Evolutionary conservation across 768 basidiomycete species (phyloP).

Genomic region (Amanita subjunquillea): DNA sequence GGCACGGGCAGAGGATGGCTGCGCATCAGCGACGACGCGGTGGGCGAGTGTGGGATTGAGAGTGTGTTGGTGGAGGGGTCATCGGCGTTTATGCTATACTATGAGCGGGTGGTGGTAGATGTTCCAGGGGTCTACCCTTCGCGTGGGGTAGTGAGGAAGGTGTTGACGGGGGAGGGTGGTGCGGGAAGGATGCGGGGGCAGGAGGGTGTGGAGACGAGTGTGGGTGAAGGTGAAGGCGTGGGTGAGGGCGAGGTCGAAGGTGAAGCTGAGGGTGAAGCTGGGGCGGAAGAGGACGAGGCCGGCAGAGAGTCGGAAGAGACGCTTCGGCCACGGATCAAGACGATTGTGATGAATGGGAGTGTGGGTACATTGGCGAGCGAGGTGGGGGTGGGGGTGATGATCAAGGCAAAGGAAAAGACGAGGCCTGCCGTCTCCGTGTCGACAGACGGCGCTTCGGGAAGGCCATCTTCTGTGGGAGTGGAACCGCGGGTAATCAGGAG

Average conservation of each 20-base stretch:
- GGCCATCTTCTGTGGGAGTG: conserved; percentile 2
- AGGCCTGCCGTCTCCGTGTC: conserved; percentile 10
- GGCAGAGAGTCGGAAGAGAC: conserved; percentile 48
- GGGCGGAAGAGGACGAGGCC: conserved; percentile 6
- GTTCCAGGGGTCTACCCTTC: conserved; percentile 15
- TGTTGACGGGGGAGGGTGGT: background rate
- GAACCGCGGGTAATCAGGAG: conserved; percentile 1
- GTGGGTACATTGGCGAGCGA: conserved; percentile 36
- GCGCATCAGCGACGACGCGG: conserved; percentile 78
- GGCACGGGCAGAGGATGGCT: conserved; percentile 64
- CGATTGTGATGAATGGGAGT: conserved; percentile 36
- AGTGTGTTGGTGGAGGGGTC: conserved; percentile 63
- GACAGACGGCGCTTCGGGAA: conserved; percentile 7
- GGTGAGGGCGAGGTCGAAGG: conserved; percentile 2
- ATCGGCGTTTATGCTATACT: conserved; percentile 89
- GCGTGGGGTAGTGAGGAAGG: background rate
- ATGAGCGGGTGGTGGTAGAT: conserved; percentile 52
- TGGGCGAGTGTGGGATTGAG: conserved; percentile 67
- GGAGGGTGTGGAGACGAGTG: background rate
- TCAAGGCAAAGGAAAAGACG: conserved; percentile 7
- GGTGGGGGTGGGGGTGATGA: conserved; percentile 28
- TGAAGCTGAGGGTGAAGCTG: conserved; percentile 4
- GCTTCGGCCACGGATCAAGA: conserved; percentile 40
- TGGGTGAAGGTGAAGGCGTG: conserved; percentile 9
- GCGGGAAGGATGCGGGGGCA: background rate